A percentile compares a stretch with the other conserved stretches of the same genome.
Evolutionary conservation across 345 rosid species (phyloP).

Genomic region (Chamaenerion angustifolium): DNA sequence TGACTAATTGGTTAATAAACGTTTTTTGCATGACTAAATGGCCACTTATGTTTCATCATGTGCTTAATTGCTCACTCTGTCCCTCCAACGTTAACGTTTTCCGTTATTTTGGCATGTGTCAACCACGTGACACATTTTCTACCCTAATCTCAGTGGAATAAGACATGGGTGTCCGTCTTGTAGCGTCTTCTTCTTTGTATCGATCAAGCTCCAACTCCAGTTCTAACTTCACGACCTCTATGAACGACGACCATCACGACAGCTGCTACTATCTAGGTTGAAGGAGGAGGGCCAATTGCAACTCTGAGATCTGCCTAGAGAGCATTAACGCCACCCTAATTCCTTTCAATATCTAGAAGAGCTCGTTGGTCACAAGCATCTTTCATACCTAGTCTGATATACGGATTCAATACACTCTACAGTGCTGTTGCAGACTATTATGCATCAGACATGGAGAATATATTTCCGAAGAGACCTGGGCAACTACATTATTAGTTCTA

Average conservation of each 20-base stretch:
- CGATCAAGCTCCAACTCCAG: slow-evolving; percentile 16
- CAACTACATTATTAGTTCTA: slow-evolving; percentile 92
- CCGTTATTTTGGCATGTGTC: too few species aligned
- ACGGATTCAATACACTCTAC: slow-evolving; percentile 40
- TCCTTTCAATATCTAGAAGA: slow-evolving; percentile 54
- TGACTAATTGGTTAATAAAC: too few species aligned
- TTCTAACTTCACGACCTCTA: slow-evolving; percentile 4
- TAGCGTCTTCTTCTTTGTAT: slow-evolving; percentile 14
- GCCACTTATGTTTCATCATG: too few species aligned
- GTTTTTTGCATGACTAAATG: too few species aligned
- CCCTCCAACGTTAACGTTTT: too few species aligned
- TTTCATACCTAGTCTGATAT: slow-evolving; percentile 57
- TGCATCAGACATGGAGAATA: slow-evolving; percentile 70
- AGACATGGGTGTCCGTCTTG: too few species aligned
- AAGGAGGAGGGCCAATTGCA: slow-evolving; percentile 72
- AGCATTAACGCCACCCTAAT: slow-evolving; percentile 84
- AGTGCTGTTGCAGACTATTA: slow-evolving; percentile 16
- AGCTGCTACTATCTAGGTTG: slow-evolving; percentile 81
- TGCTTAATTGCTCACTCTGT: too few species aligned
- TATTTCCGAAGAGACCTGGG: slow-evolving; percentile 94
- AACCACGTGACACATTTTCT: too few species aligned
- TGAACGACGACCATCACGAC: slow-evolving; percentile 28
- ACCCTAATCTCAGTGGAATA: too few species aligned
- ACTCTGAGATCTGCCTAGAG: slow-evolving; percentile 63
- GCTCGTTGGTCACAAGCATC: slow-evolving; percentile 88